These are phyloP conservation scores for Chaetoscypha palmicola DNA, from an alignment of 2,329 filamentous ascomycete genomes.

Conservation along the genomic window DNA sequence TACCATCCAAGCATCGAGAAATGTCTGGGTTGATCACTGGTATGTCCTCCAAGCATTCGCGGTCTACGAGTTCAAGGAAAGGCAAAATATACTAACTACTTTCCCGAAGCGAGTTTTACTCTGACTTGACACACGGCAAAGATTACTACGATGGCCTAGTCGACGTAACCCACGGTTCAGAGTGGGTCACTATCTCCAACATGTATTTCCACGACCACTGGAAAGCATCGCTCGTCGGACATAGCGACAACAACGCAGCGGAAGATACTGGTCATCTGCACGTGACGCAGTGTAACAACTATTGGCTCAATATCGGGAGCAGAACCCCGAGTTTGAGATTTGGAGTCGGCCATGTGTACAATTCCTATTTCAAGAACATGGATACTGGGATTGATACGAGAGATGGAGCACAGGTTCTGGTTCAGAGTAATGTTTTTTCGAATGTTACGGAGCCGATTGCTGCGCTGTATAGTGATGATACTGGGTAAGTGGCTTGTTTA, in stretches of 20 bases:
- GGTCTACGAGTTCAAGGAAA: no score
- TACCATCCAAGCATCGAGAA: conserved; percentile 39
- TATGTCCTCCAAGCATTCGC: no score
- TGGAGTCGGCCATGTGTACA: conserved; percentile 56
- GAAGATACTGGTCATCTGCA: conserved; percentile 26
- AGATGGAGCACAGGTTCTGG: conserved; percentile 49
- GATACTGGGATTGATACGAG: conserved; percentile 50
- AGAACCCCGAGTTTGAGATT: conserved; percentile 53
- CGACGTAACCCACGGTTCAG: conserved; percentile 39
- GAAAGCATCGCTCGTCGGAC: conserved; percentile 27
- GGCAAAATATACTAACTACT: no score
- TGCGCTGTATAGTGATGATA: conserved; percentile 16
- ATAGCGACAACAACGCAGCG: conserved; percentile 24
- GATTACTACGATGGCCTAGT: conserved; percentile 38
- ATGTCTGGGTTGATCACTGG: conserved; percentile 43
- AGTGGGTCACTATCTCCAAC: conserved; percentile 38
- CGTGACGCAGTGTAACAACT: conserved; percentile 26
- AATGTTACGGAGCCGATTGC: conserved; percentile 36
- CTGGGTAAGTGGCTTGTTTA: conserved; percentile 32
- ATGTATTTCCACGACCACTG: conserved; percentile 38
- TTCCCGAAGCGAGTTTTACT: conserved; percentile 35
- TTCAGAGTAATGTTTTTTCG: conserved; percentile 46
- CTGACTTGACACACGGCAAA: conserved; percentile 33
- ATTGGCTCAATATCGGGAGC: conserved; percentile 19
- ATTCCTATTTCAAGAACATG: conserved; percentile 41